Conservation (phyloP, 306 rosid genomes). For the Macrotyloma uniflorum region DNA sequence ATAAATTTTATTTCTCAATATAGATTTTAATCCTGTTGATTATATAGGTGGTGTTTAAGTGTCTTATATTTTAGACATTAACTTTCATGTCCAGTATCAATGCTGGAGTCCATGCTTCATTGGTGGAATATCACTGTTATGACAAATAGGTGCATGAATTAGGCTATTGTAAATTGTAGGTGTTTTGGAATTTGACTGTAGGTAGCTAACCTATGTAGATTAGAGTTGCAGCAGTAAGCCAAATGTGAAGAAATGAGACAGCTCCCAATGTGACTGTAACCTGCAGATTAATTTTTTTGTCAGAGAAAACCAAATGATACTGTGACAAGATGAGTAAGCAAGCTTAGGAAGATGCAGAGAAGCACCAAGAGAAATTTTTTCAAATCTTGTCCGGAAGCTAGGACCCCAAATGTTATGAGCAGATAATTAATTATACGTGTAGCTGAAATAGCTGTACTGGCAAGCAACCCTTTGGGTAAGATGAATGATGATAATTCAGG, state of each 20-base stretch:
- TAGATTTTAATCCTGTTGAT: background rate
- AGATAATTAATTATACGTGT: slow-evolving; percentile 38
- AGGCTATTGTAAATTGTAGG: background rate
- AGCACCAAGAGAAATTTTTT: slow-evolving; percentile 54
- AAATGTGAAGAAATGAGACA: slow-evolving; percentile 49
- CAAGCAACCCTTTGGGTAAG: slow-evolving; percentile 46
- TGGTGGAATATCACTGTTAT: background rate
- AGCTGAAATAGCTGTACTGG: slow-evolving; percentile 45
- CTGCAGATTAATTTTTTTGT: slow-evolving; percentile 48
- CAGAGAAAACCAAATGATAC: slow-evolving; percentile 34
- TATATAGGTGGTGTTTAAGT: background rate
- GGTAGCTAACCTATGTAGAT: slow-evolving; percentile 55
- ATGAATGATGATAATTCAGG: slow-evolving; percentile 40
- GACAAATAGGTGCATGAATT: background rate
- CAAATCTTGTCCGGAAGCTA: slow-evolving; percentile 51
- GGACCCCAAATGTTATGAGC: slow-evolving; percentile 39
- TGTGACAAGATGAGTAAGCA: slow-evolving; percentile 3
- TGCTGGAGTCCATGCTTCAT: background rate
- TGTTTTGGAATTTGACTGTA: slow-evolving; percentile 2
- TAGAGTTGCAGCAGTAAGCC: slow-evolving; percentile 48
- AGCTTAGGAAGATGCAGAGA: slow-evolving; percentile 31
- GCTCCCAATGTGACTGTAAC: slow-evolving; percentile 46
- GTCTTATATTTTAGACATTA: background rate
- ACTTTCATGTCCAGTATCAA: background rate
- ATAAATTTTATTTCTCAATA: background rate